These are phyloP conservation scores for Scleroderma bovista DNA, from an alignment of 768 basidiomycete species.

Conservation along the genomic window DNA sequence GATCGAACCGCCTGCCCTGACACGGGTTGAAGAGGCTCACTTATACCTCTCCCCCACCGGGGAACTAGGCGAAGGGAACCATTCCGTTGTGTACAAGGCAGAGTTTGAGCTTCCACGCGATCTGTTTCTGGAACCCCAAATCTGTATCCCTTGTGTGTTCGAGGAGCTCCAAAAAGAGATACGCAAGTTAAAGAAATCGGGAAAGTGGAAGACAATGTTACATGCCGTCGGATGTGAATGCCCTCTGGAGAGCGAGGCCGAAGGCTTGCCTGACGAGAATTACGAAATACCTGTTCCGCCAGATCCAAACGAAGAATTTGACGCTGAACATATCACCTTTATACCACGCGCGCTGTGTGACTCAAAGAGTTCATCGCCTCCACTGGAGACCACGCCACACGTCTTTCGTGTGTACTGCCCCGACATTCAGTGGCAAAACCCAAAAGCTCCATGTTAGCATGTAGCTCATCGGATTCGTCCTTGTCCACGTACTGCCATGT, in stretches of 20 bases:
- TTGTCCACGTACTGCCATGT: conserved; percentile 28
- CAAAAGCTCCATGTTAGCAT: no score
- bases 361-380: no score
- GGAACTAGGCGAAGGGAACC: conserved; percentile 41
- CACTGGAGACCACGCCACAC: no score
- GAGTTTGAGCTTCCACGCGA: conserved; percentile 49
- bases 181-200: conserved; percentile 15
- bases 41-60: conserved; percentile 40
- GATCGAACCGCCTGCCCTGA: conserved; percentile 17
- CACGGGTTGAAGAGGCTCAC: conserved; percentile 36
- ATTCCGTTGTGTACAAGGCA: conserved; percentile 47
- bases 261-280: neutral
- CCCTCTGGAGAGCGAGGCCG: neutral
- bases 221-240: conserved; percentile 4
- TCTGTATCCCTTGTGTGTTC: conserved; percentile 37
- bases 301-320: neutral
- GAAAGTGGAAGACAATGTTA: conserved; percentile 18
- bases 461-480: neutral
- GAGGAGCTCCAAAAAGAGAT: conserved; percentile 23
- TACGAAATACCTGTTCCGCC: neutral
- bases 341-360: no score
- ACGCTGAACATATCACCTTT: neutral
- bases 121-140: conserved; percentile 26
- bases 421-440: conserved; percentile 6
- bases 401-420: conserved; percentile 2